These are phyloP conservation scores for Clitocybe nebularis DNA, from an alignment of 1,284 basidiomycete genomes.

Conservation along the genomic window DNA sequence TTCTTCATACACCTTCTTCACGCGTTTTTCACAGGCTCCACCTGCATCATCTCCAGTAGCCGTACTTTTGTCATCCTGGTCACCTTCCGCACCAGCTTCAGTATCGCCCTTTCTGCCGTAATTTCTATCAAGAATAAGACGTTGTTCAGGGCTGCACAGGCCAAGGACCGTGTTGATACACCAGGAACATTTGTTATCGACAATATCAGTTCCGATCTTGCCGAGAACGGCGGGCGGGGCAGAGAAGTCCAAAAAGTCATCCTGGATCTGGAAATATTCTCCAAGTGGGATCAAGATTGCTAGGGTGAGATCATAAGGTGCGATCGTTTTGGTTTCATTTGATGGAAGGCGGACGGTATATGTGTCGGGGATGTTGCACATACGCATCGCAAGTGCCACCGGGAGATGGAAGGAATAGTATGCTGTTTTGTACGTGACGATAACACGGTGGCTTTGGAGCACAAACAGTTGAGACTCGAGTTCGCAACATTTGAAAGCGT, in stretches of 20 bases:
- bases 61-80: slow-evolving; percentile 82
- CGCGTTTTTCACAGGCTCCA: slow-evolving; percentile 40
- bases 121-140: slow-evolving; percentile 64
- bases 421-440: slow-evolving; percentile 97
- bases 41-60: slow-evolving; percentile 26
- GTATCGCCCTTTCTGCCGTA: slow-evolving; percentile 81
- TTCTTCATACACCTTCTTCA: slow-evolving; percentile 79
- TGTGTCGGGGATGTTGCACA: slow-evolving; percentile 66
- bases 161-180: slow-evolving; percentile 88
- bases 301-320: slow-evolving; percentile 77
- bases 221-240: slow-evolving; percentile 91
- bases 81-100: slow-evolving; percentile 28
- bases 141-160: slow-evolving; percentile 53
- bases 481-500: slow-evolving; percentile 1
- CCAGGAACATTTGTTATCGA: slow-evolving; percentile 99
- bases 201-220: slow-evolving; percentile 96
- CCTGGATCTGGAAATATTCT: slow-evolving; percentile 99
- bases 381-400: slow-evolving; percentile 89
- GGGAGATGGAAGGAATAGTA: slow-evolving; percentile 99
- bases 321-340: slow-evolving; percentile 19
- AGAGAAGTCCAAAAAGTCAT: slow-evolving; percentile 95
- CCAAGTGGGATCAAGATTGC: slow-evolving; percentile 90
- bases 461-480: neutral
- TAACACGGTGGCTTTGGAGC: slow-evolving; percentile 76
- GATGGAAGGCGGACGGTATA: slow-evolving; percentile 29